Conservation (phyloP, 192 early-diverging fungal species). For the Coemansia sp. region DNA sequence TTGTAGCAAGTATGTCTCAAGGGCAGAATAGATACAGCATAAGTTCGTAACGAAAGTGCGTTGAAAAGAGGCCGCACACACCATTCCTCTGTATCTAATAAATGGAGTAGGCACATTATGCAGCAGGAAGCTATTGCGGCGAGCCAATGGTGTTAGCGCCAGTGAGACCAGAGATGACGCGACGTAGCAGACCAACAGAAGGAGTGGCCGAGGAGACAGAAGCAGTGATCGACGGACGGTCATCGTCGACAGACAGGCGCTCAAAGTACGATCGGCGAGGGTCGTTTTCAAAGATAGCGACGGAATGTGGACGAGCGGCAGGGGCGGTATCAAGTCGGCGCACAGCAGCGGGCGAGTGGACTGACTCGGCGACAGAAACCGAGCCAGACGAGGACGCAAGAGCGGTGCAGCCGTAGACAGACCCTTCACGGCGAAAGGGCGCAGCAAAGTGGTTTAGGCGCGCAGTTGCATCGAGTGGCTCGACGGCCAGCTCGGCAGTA, state of each 20-base stretch:
- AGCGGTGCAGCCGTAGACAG: constrained; percentile 42
- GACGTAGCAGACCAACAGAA: constrained; percentile 24
- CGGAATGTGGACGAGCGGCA: constrained; percentile 18
- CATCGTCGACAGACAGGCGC: constrained; percentile 41
- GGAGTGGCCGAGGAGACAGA: constrained; percentile 20
- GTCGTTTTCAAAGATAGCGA: constrained; percentile 36
- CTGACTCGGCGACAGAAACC: neutral
- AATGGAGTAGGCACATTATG: neutral
- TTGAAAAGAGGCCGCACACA: no score
- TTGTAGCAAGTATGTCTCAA: no score
- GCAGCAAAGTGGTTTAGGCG: constrained; percentile 23
- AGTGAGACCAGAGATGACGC: constrained; percentile 45
- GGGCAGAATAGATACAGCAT: no score
- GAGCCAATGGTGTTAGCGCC: constrained; percentile 37
- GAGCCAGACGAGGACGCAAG: constrained; percentile 6
- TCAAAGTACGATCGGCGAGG: constrained; percentile 51
- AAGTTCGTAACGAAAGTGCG: no score
- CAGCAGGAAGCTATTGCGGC: constrained; percentile 22
- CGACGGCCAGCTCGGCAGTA: neutral
- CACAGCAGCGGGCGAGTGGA: constrained; percentile 4
- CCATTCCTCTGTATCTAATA: constrained; percentile 3
- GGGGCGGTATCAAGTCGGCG: constrained; percentile 27
- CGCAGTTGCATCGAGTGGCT: neutral
- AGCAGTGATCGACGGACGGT: constrained; percentile 21
- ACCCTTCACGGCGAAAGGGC: constrained; percentile 45